A percentile compares a stretch with the other conserved stretches of the same genome.
Evolutionary conservation across 139 green algal genomes (phyloP).

Genomic region (Desmodesmus armatus): DNA sequence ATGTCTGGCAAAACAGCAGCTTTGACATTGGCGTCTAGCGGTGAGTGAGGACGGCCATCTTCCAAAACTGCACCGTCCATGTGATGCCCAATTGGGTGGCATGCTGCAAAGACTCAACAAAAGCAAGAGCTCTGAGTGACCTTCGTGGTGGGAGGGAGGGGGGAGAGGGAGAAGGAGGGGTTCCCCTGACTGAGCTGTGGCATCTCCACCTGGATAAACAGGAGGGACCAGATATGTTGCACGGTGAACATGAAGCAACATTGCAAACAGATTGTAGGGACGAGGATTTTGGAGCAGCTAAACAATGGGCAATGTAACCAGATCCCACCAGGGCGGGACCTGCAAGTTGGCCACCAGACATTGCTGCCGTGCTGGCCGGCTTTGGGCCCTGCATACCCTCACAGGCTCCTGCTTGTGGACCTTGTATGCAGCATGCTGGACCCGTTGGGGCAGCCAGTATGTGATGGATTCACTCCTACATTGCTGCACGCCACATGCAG

Average conservation of each 20-base stretch:
- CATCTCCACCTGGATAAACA: too few relatives aligned
- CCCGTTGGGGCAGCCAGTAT: not conserved
- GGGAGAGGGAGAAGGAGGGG: too few relatives aligned
- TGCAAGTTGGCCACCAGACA: too few relatives aligned
- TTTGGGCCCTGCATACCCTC: not conserved
- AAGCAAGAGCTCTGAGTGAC: not conserved
- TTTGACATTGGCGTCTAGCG: not conserved
- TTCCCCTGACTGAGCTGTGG: too few relatives aligned
- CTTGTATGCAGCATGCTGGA: not conserved
- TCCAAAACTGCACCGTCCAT: too few relatives aligned
- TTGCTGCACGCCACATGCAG: not conserved
- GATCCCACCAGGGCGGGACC: too few relatives aligned
- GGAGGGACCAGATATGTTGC: too few relatives aligned
- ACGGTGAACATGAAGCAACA: too few relatives aligned
- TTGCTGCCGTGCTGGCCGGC: too few relatives aligned
- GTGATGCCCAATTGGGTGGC: too few relatives aligned
- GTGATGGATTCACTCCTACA: too few relatives aligned
- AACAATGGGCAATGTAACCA: not conserved
- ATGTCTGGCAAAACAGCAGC: not conserved
- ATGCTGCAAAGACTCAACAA: not conserved
- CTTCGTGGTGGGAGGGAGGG: not conserved
- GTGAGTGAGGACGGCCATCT: not conserved
- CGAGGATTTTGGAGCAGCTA: not conserved
- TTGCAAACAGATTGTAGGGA: too few relatives aligned
- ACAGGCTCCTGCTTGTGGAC: not conserved